phyloP scores from a whole-genome alignment of 2,329 filamentous ascomycete species.

The Ceratocystis harringtonii region DNA sequence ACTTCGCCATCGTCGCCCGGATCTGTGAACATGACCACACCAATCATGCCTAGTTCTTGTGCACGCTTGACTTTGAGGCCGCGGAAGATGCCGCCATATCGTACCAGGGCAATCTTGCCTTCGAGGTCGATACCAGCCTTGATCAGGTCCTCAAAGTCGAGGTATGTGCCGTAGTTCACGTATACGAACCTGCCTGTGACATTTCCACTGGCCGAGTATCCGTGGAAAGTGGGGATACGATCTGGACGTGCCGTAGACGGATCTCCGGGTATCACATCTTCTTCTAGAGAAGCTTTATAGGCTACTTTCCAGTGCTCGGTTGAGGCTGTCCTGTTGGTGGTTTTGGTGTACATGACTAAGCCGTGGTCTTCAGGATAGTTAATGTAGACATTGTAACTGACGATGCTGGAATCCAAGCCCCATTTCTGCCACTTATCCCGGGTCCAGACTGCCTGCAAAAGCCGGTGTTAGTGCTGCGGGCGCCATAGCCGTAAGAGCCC shows the following conservation, averaged over 20 bases:
- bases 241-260: conserved; percentile 56
- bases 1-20: conserved; percentile 75
- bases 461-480: conserved; percentile 2
- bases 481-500: not conserved
- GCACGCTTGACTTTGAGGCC: conserved; percentile 87
- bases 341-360: conserved; percentile 47
- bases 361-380: conserved; percentile 63
- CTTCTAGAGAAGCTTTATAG: conserved; percentile 69
- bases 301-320: conserved; percentile 40
- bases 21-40: conserved; percentile 72
- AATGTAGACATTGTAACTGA: conserved; percentile 60
- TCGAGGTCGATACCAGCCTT: conserved; percentile 58
- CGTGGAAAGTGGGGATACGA: conserved; percentile 80
- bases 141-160: conserved; percentile 70
- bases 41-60: conserved; percentile 77
- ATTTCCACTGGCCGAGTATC: conserved; percentile 84
- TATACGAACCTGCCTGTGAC: conserved; percentile 78
- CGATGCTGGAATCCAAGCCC: conserved; percentile 49
- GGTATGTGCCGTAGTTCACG: conserved; percentile 78
- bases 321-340: conserved; percentile 22
- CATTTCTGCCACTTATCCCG: conserved; percentile 57
- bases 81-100: conserved; percentile 75
- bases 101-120: conserved; percentile 76
- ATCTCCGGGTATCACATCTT: conserved; percentile 75
- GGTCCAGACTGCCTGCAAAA: conserved; percentile 52